These are phyloP conservation scores for Entomortierella lignicola DNA, from an alignment of 192 early-diverging fungal species.

Conservation along the genomic window DNA sequence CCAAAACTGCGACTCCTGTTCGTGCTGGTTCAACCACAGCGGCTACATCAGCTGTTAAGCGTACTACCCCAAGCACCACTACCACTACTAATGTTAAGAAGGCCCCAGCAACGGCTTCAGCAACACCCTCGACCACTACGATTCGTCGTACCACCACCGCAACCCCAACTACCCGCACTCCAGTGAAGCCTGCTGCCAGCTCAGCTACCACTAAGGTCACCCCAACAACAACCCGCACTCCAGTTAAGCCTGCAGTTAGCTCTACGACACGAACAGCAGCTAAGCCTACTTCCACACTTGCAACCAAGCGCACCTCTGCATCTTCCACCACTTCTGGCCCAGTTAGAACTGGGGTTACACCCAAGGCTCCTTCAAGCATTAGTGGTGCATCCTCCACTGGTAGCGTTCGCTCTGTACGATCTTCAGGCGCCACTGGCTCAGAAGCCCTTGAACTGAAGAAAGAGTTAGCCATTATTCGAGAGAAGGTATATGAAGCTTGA, in stretches of 20 bases:
- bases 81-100: constrained; percentile 4
- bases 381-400: constrained; percentile 24
- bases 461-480: constrained; percentile 40
- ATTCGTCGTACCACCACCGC: neutral
- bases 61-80: constrained; percentile 5
- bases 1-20: neutral
- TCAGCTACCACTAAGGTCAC: constrained; percentile 9
- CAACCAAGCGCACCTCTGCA: constrained; percentile 20
- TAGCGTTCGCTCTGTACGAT: constrained; percentile 40
- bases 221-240: constrained; percentile 10
- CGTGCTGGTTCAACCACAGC: neutral
- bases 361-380: constrained; percentile 14
- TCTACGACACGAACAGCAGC: neutral
- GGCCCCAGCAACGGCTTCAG: neutral
- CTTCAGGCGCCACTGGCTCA: constrained; percentile 36
- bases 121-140: constrained; percentile 1
- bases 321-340: neutral
- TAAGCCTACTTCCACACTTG: constrained; percentile 1
- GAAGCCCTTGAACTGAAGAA: constrained; percentile 48
- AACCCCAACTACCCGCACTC: constrained; percentile 6
- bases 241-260: neutral
- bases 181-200: constrained; percentile 10
- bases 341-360: constrained; percentile 5
- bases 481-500: constrained; percentile 16
- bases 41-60: constrained; percentile 8